These are phyloP conservation scores for Ceratocystis papillata DNA, from an alignment of 2,329 filamentous ascomycete genomes.

Conservation along the genomic window DNA sequence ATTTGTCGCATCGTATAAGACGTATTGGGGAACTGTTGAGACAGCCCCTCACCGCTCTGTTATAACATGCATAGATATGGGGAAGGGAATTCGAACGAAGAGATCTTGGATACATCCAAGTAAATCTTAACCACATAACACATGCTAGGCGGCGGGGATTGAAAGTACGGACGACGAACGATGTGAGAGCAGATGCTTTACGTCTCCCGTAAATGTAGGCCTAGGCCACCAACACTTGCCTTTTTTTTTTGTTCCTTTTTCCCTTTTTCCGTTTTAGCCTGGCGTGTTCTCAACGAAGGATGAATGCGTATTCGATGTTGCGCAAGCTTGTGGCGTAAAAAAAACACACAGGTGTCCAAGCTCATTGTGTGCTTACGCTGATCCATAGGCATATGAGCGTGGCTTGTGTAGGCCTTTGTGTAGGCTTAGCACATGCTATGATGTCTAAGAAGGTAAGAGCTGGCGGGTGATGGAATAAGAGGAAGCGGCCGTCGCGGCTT, in stretches of 20 bases:
- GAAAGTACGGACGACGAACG: background rate
- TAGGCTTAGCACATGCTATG: background rate
- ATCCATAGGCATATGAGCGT: background rate
- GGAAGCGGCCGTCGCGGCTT: background rate
- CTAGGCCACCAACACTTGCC: background rate
- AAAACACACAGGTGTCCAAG: background rate
- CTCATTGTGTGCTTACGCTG: background rate
- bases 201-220: background rate
- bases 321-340: slow-evolving; percentile 8
- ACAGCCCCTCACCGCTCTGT: background rate
- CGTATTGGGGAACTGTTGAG: background rate
- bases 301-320: background rate
- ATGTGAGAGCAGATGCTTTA: background rate
- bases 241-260: background rate
- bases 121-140: no score
- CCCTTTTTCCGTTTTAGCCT: background rate
- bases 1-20: no score
- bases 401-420: background rate
- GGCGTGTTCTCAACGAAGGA: background rate
- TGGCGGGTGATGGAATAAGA: no score
- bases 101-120: background rate
- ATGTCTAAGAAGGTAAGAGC: background rate
- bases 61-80: background rate
- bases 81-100: background rate
- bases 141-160: no score